phyloP scores from a whole-genome alignment of 768 basidiomycete species.

The Boletus sp. region DNA sequence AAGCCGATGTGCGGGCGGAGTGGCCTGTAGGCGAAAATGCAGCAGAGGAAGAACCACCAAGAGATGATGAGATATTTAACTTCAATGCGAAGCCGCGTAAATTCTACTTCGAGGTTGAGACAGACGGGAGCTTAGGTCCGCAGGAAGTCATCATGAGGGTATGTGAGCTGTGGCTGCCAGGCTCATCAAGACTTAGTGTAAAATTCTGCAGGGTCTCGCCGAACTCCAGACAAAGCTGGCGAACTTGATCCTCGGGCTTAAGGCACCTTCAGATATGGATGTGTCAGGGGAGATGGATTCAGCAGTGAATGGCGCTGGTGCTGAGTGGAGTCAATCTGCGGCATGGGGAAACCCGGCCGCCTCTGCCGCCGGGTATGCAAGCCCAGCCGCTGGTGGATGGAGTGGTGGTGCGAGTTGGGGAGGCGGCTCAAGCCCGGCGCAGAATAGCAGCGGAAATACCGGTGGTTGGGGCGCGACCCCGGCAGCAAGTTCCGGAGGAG shows the following conservation, averaged over 20 bases:
- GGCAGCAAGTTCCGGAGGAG: conserved; percentile 22
- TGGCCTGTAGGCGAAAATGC: conserved; percentile 93
- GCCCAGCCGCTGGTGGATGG: conserved; percentile 33
- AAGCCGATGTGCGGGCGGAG: conserved; percentile 73
- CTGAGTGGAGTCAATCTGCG: conserved; percentile 21
- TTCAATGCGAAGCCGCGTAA: conserved; percentile 82
- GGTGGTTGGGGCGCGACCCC: conserved; percentile 26
- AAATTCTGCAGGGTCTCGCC: conserved; percentile 55
- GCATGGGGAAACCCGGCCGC: conserved; percentile 30
- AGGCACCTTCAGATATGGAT: conserved; percentile 58
- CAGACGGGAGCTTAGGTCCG: conserved; percentile 83
- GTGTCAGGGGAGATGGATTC: conserved; percentile 39
- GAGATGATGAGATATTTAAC: conserved; percentile 83
- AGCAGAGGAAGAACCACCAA: conserved; percentile 72
- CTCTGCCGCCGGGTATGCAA: conserved; percentile 31
- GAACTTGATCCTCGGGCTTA: conserved; percentile 72
- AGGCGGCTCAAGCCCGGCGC: conserved; percentile 25
- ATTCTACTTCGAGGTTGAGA: conserved; percentile 95
- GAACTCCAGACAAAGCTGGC: conserved; percentile 81
- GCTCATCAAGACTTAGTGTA: background rate
- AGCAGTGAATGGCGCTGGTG: conserved; percentile 22
- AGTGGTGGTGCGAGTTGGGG: conserved; percentile 23
- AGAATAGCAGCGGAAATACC: conserved; percentile 19
- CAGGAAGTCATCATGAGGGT: conserved; percentile 90
- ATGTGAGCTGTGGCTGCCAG: conserved; percentile 1